Conservation (phyloP, 306 rosid genomes). For the Elaeagnus macrophylla region DNA sequence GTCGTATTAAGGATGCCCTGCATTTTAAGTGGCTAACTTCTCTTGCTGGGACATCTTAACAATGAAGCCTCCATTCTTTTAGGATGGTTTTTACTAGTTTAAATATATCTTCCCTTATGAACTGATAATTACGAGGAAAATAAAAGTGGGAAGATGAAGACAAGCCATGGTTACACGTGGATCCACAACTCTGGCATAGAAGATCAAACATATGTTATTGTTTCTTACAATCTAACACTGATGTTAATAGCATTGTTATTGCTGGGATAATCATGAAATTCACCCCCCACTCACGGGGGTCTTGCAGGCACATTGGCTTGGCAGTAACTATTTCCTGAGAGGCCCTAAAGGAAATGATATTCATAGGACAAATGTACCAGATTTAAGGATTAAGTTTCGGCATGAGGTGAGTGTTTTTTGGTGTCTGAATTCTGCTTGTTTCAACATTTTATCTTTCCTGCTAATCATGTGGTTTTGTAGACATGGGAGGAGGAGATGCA, state of each 20-base stretch:
- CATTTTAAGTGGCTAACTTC: no score
- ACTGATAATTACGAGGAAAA: no score
- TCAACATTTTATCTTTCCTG: conserved; percentile 8
- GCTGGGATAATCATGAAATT: neutral
- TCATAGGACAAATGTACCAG: conserved; percentile 69
- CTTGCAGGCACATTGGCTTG: conserved; percentile 70
- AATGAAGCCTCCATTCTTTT: no score
- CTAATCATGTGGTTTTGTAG: conserved; percentile 37
- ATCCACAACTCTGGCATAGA: no score
- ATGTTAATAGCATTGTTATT: neutral
- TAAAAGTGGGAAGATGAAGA: no score
- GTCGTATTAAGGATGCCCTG: no score
- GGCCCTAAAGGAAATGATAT: conserved; percentile 83
- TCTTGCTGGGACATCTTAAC: no score
- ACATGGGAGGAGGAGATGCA: conserved; percentile 81
- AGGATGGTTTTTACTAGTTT: no score
- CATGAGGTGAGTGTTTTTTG: conserved; percentile 31
- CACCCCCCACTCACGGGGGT: conserved; percentile 1
- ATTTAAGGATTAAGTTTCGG: conserved; percentile 52
- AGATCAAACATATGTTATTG: no score
- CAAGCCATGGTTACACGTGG: no score
- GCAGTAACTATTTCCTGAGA: conserved; percentile 47
- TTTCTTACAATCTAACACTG: neutral
- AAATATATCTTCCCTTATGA: no score
- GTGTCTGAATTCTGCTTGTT: neutral